Evolutionary conservation across 2,329 filamentous ascomycete species (phyloP).

Genomic region (Sporothrix protearum): DNA sequence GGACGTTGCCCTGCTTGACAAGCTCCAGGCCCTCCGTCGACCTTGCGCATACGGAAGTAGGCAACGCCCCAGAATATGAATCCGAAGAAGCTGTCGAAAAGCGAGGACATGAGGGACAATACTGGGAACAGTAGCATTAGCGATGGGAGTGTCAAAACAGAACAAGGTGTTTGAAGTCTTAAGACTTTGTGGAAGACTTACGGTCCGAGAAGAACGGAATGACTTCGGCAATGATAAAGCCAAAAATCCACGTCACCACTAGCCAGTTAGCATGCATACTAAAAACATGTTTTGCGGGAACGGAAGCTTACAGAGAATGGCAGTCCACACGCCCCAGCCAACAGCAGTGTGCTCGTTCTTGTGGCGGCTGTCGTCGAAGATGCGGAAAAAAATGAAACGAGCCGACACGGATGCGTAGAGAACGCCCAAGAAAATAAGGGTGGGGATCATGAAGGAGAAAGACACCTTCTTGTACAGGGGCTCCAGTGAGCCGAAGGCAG

Average conservation of each 20-base stretch:
- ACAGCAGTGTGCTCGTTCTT: slow-evolving; percentile 74
- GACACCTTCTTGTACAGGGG: slow-evolving; percentile 80
- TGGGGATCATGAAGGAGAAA: slow-evolving; percentile 95
- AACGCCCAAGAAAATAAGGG: slow-evolving; percentile 86
- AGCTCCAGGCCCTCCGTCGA: slow-evolving; percentile 56
- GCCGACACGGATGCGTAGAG: slow-evolving; percentile 87
- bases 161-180: slow-evolving; percentile 28
- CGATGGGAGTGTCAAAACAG: slow-evolving; percentile 34
- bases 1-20: slow-evolving; percentile 51
- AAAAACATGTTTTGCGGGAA: neutral
- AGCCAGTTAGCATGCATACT: neutral
- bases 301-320: slow-evolving; percentile 57
- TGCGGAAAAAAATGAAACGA: slow-evolving; percentile 86
- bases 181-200: slow-evolving; percentile 36
- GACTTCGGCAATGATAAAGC: slow-evolving; percentile 86
- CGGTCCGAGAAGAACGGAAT: slow-evolving; percentile 88
- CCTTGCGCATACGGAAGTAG: slow-evolving; percentile 70
- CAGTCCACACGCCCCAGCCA: slow-evolving; percentile 76
- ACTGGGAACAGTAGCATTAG: slow-evolving; percentile 38
- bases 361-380: slow-evolving; percentile 73
- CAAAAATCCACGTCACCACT: slow-evolving; percentile 73
- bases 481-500: slow-evolving; percentile 80
- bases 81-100: slow-evolving; percentile 90
- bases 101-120: slow-evolving; percentile 73
- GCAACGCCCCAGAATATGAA: slow-evolving; percentile 93